Conservation (phyloP, 805 yeast genomes). For the Kodamaea laetipori region DNA sequence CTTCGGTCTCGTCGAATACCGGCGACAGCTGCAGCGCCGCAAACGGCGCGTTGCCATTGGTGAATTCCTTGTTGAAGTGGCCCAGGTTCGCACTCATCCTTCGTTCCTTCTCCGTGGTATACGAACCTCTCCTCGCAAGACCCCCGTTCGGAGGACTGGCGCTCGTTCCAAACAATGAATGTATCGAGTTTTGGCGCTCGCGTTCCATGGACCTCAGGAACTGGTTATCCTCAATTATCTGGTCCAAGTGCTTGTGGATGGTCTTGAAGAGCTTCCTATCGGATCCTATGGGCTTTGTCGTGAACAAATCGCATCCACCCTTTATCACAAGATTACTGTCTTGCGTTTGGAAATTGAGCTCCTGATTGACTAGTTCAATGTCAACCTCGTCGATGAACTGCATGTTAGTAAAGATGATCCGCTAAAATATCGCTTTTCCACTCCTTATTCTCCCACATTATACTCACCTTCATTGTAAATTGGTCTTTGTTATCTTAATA, state of each 20-base stretch:
- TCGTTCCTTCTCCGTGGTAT: conserved; percentile 28
- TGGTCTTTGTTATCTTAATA: background rate
- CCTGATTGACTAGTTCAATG: conserved; percentile 87
- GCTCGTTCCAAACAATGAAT: conserved; percentile 40
- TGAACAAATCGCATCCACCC: conserved; percentile 91
- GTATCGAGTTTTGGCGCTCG: conserved; percentile 40
- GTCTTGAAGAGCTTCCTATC: conserved; percentile 88
- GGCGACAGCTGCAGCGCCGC: conserved; percentile 6
- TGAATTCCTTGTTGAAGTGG: conserved; percentile 20
- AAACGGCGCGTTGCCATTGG: conserved; percentile 1
- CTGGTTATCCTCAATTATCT: conserved; percentile 47
- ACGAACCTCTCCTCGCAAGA: conserved; percentile 26
- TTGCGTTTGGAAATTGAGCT: conserved; percentile 50
- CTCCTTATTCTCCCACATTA: too few species aligned
- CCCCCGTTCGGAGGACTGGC: conserved; percentile 32
- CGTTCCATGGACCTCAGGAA: conserved; percentile 40
- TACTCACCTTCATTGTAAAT: conserved; percentile 10
- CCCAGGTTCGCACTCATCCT: conserved; percentile 31
- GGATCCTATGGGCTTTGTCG: conserved; percentile 90
- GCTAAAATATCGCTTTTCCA: too few species aligned
- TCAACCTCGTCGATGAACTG: conserved; percentile 92
- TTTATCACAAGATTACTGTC: conserved; percentile 53
- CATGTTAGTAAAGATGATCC: too few species aligned
- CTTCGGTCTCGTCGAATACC: conserved; percentile 23
- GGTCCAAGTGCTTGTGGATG: conserved; percentile 77